phyloP scores from a whole-genome alignment of 805 yeast species.

The Phaffomyces antillensis region DNA sequence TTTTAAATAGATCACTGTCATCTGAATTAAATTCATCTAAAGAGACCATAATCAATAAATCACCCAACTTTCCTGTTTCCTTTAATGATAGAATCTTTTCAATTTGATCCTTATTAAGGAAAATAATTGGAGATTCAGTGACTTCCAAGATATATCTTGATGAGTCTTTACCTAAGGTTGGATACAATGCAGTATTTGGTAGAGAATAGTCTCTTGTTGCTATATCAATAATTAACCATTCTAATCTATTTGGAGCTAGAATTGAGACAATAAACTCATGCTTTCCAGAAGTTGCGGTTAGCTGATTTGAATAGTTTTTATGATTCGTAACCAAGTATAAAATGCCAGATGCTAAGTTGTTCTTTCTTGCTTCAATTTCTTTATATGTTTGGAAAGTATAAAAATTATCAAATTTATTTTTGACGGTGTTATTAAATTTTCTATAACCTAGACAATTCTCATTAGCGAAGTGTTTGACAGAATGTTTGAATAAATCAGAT shows the following conservation, averaged over 20 bases:
- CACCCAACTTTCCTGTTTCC: conserved; percentile 19
- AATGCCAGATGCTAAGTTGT: conserved; percentile 34
- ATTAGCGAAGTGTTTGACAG: conserved; percentile 24
- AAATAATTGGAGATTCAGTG: conserved; percentile 45
- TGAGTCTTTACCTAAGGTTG: conserved; percentile 42
- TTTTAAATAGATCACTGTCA: conserved; percentile 27
- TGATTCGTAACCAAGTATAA: conserved; percentile 20
- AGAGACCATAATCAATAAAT: conserved; percentile 45
- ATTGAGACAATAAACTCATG: conserved; percentile 36
- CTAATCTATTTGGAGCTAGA: conserved; percentile 42
- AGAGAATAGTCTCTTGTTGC: conserved; percentile 46
- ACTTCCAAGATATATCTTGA: conserved; percentile 44
- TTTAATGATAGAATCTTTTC: conserved; percentile 27
- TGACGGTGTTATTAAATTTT: conserved; percentile 16
- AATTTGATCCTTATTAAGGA: conserved; percentile 40
- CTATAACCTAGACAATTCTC: conserved; percentile 33
- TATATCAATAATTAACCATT: conserved; percentile 54
- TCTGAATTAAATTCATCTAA: conserved; percentile 40
- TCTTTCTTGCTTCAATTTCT: conserved; percentile 27
- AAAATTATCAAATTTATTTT: conserved; percentile 15
- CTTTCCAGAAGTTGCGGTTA: conserved; percentile 9
- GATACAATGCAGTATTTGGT: conserved; percentile 36
- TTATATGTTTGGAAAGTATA: conserved; percentile 23
- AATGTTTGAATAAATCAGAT: conserved; percentile 29
- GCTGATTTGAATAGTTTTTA: conserved; percentile 1